These are phyloP conservation scores for Megacollybia platyphylla DNA, from an alignment of 1,284 basidiomycete genomes.

Conservation along the genomic window DNA sequence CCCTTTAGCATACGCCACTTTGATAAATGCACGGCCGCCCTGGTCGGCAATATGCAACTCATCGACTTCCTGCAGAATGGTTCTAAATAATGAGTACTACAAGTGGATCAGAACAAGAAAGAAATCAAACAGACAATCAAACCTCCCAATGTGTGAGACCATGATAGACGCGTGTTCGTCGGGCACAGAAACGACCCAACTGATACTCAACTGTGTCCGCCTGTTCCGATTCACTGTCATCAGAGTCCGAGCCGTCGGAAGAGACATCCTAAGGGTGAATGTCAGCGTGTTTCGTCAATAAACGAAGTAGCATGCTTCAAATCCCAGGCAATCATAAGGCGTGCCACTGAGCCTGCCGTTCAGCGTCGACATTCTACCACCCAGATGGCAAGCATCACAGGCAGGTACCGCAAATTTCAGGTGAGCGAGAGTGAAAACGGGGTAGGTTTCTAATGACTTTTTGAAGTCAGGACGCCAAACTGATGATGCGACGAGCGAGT, in stretches of 20 bases:
- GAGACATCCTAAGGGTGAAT: conserved; percentile 9
- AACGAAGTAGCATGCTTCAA: conserved; percentile 24
- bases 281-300: background rate
- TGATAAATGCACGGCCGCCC: conserved; percentile 29
- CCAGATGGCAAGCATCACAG: conserved; percentile 74
- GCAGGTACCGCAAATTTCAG: conserved; percentile 45
- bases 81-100: conserved; percentile 47
- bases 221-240: conserved; percentile 12
- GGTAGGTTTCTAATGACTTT: conserved; percentile 49
- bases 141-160: conserved; percentile 82
- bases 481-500: conserved; percentile 66
- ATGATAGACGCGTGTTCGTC: conserved; percentile 59
- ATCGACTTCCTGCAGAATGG: conserved; percentile 42
- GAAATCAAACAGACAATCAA: conserved; percentile 10
- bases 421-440: conserved; percentile 37
- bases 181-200: conserved; percentile 68
- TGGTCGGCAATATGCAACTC: conserved; percentile 24
- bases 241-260: conserved; percentile 18
- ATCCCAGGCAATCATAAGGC: conserved; percentile 48
- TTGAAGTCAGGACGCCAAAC: conserved; percentile 68
- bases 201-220: conserved; percentile 25
- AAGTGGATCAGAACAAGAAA: conserved; percentile 1
- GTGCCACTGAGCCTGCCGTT: conserved; percentile 42
- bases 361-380: conserved; percentile 51
- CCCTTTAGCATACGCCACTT: conserved; percentile 40